Base-by-base conservation (phyloP, 495 filamentous ascomycete species). In the Lasiosphaeria miniovina region DNA sequence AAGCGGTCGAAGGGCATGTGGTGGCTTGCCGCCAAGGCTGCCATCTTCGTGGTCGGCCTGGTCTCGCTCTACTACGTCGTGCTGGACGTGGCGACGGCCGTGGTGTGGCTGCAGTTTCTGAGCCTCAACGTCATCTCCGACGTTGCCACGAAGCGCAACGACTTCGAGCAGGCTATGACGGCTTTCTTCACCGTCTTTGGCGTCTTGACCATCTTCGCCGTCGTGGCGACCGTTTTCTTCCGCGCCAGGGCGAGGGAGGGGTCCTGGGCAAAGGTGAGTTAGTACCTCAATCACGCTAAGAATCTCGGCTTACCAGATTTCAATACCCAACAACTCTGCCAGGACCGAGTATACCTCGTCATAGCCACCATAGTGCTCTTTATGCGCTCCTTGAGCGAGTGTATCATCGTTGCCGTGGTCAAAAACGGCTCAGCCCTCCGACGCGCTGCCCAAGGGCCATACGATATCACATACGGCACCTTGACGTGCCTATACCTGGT, bases 51-150 rank as follows among this genome's bases (percentile, higher is more conserved):
- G 17, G 48, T 63, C 6, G 9, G 7, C 9, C 35, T 66, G 3
- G 36, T 60, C 17, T 57, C 63, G 11, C 36, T 59, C 36, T 66
- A 36, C 43, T 62, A 62, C 41, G n/a, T 57, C 32, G 36, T 55
- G 6, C 57, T 66, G 40, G 7, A 60, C 33, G 10, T 66, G 36
- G 60, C 60, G 24, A 7, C 38, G 7, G 14, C 60, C 3, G 57
- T 49, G 3, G 53, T 58, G 5, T 66, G 63, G 63, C 24, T 66
- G n/a, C 36, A 66, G 49, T 66, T 66, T 35, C 45, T 54, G 36
- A 66, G 57, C 38, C 49, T 66, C 4, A 66, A 62, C 50, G 31
- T 45, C 52, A 62, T 66, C 32, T 52, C 55, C 52, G 63, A 66
- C 46, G 40, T 66, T 43, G 60, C 63, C 15, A 57, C 46, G 1